Conservation (phyloP, 2,329 filamentous ascomycete species). For the Eutypa lata region DNA sequence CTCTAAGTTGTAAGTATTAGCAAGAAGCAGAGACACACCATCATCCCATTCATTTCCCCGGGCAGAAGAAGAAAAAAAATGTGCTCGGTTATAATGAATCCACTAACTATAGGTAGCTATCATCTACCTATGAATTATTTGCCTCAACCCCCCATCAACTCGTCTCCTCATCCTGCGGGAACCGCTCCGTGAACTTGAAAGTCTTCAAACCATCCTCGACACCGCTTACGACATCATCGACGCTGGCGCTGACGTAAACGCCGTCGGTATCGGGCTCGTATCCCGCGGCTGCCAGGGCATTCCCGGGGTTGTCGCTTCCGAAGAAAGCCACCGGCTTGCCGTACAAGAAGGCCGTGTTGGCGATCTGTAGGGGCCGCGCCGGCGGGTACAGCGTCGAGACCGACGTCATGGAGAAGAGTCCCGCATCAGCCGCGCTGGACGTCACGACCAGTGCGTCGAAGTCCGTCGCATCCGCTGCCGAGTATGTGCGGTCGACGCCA, state of each 20-base stretch:
- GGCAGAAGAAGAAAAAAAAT: too few species aligned
- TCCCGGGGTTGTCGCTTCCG: conserved; percentile 33
- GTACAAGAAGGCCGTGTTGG: conserved; percentile 62
- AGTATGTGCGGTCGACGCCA: conserved; percentile 63
- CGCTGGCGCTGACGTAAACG: conserved; percentile 35
- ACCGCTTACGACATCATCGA: conserved; percentile 36
- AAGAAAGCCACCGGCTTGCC: conserved; percentile 67
- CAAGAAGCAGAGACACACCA: too few species aligned
- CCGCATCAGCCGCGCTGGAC: conserved; percentile 43
- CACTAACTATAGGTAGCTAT: too few species aligned
- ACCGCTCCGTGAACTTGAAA: conserved; percentile 66
- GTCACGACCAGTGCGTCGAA: conserved; percentile 64
- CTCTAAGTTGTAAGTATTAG: too few species aligned
- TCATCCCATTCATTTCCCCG: too few species aligned
- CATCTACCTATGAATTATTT: too few species aligned
- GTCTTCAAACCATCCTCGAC: conserved; percentile 58
- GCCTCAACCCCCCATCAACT: neutral
- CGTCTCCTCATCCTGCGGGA: conserved; percentile 48
- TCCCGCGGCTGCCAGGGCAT: conserved; percentile 37
- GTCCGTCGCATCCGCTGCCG: conserved; percentile 56
- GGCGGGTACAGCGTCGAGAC: conserved; percentile 58
- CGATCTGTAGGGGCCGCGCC: conserved; percentile 61
- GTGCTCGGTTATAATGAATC: too few species aligned
- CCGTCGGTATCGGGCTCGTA: conserved; percentile 39
- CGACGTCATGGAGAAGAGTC: conserved; percentile 43